Conservation (phyloP, 768 basidiomycete genomes). For the Kwoniella europaea region DNA sequence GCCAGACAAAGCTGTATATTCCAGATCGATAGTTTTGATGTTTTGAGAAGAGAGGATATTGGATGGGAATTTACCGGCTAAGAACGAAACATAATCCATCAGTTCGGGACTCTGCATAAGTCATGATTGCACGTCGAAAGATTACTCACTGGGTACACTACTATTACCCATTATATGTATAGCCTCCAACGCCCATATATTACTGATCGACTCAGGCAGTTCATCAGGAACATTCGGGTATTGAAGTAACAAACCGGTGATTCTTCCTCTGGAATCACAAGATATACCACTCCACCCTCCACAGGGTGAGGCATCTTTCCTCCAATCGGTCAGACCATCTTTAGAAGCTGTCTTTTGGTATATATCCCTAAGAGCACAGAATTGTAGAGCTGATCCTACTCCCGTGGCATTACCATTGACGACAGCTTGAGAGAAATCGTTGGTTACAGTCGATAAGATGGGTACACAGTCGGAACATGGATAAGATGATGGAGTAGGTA, state of each 20-base stretch:
- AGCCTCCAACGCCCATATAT: slow-evolving; percentile 50
- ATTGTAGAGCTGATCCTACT: slow-evolving; percentile 57
- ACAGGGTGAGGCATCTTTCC: slow-evolving; percentile 48
- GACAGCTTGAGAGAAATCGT: slow-evolving; percentile 48
- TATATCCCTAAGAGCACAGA: slow-evolving; percentile 55
- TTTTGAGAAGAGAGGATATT: slow-evolving; percentile 41
- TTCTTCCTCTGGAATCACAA: slow-evolving; percentile 51
- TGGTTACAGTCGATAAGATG: slow-evolving; percentile 47
- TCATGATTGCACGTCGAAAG: too few species aligned
- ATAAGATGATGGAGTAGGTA: slow-evolving; percentile 41
- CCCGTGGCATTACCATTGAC: slow-evolving; percentile 48
- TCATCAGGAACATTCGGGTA: slow-evolving; percentile 54
- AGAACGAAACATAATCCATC: not conserved
- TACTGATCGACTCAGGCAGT: slow-evolving; percentile 44
- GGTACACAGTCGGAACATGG: slow-evolving; percentile 56
- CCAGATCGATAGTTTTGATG: slow-evolving; percentile 52
- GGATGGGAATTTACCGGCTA: slow-evolving; percentile 53
- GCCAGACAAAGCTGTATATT: slow-evolving; percentile 52
- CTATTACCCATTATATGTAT: slow-evolving; percentile 54
- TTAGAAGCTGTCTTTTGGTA: slow-evolving; percentile 26
- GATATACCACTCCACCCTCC: slow-evolving; percentile 53
- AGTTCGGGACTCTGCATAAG: too few species aligned
- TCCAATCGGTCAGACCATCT: slow-evolving; percentile 36
- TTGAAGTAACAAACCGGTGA: slow-evolving; percentile 51
- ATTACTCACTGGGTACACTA: slow-evolving; percentile 50